These are phyloP conservation scores for Trichoderma atroviride DNA, from an alignment of 2,329 filamentous ascomycete species.

Conservation along the genomic window DNA sequence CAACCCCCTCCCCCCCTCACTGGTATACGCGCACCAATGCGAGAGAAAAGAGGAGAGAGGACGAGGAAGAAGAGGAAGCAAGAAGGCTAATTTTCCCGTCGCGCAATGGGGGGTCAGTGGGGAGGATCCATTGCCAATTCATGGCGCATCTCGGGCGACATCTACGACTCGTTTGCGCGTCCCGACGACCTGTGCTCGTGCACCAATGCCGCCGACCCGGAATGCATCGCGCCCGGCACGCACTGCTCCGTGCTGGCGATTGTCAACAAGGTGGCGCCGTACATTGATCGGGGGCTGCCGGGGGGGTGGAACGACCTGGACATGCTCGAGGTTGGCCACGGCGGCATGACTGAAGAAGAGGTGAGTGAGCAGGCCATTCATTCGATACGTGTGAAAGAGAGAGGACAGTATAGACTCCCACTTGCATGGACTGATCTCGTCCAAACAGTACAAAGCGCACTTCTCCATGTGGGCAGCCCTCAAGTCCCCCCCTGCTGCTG, in stretches of 20 bases:
- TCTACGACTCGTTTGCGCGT: slow-evolving; percentile 39
- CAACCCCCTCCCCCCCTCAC: neutral
- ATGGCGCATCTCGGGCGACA: slow-evolving; percentile 41
- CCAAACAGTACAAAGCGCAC: slow-evolving; percentile 35
- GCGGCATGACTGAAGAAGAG: slow-evolving; percentile 26
- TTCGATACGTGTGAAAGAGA: too few relatives aligned
- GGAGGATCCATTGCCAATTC: slow-evolving; percentile 34
- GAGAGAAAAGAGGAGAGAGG: neutral
- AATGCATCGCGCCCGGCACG: slow-evolving; percentile 21
- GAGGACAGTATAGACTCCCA: neutral
- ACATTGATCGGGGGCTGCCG: slow-evolving; percentile 19
- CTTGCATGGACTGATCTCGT: neutral
- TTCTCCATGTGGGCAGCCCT: slow-evolving; percentile 51
- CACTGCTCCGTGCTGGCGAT: slow-evolving; percentile 26
- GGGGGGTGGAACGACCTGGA: slow-evolving; percentile 26
- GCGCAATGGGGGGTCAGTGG: neutral
- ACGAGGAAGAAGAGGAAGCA: neutral
- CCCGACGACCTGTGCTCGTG: slow-evolving; percentile 25
- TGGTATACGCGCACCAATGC: neutral
- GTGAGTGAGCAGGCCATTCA: neutral
- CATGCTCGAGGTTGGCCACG: slow-evolving; percentile 25
- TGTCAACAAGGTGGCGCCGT: slow-evolving; percentile 25
- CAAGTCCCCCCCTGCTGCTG: slow-evolving; percentile 49
- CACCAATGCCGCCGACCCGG: slow-evolving; percentile 22
- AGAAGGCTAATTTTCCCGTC: neutral